A percentile compares a stretch with the other conserved stretches of the same genome.
Conservation (phyloP, 1,284 basidiomycete genomes). For the Cutaneotrichosporon sp. region DNA sequence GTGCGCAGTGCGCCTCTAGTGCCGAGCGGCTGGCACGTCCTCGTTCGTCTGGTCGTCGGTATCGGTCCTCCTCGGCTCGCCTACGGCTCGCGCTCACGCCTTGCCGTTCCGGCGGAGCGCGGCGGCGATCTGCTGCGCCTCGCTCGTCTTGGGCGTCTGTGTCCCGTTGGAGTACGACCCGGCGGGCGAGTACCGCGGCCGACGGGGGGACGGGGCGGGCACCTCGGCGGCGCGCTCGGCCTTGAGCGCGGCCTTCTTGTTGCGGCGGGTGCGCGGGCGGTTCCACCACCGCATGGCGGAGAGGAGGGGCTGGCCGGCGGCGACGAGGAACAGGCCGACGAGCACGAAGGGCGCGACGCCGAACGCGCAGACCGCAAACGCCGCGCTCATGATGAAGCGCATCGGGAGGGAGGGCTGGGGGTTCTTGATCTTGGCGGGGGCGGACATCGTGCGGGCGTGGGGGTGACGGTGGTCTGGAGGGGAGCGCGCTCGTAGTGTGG, state of each 20-base stretch:
- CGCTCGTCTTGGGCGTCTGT: neutral
- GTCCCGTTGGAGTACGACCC: neutral
- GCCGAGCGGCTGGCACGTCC: too few relatives aligned
- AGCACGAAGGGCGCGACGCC: slow-evolving; percentile 12
- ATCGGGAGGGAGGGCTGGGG: slow-evolving; percentile 12
- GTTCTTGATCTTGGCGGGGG: slow-evolving; percentile 5
- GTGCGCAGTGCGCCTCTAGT: neutral
- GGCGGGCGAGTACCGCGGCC: neutral
- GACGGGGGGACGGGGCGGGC: neutral
- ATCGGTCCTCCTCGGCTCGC: too few relatives aligned
- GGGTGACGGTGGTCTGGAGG: neutral
- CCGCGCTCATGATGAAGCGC: slow-evolving; percentile 15
- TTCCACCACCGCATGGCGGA: slow-evolving; percentile 2
- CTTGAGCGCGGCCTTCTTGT: neutral
- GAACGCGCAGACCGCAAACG: slow-evolving; percentile 12
- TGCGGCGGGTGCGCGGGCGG: too few relatives aligned
- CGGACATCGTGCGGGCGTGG: slow-evolving; percentile 10
- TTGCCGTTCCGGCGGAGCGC: neutral
- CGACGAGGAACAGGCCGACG: slow-evolving; percentile 12
- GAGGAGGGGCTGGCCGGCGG: slow-evolving; percentile 7
- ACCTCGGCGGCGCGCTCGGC: neutral
- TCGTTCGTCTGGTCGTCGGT: too few relatives aligned
- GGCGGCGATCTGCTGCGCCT: neutral
- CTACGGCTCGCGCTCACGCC: neutral
- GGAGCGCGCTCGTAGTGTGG: too few relatives aligned